Evolutionary conservation across 371 early-diverging fungal genomes (phyloP), one percentile per base, ranked within the genome.

Genomic region (Mortierella sp.): DNA sequence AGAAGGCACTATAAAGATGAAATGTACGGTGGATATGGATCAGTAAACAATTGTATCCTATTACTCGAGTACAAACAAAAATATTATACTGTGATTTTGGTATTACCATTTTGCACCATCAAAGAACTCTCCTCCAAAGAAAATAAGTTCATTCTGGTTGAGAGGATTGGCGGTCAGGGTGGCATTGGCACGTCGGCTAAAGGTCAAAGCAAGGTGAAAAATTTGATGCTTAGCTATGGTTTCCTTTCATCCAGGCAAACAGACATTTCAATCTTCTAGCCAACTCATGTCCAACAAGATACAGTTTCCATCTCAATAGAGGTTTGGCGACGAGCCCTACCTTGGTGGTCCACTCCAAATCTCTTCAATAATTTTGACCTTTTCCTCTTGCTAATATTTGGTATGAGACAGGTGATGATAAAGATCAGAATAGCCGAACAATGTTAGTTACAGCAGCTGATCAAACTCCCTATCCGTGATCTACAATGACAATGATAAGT

Each of bases 91-190:
- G 32, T 17, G 9, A 35, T 58, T 7, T 32, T 19, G 17, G 6
- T 7, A 15, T 67, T 74, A 79, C 80, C 80, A 79, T 70, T 62
- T 66, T 23, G 71, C 80, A 10, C 92, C 92, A 64, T 90, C 85
- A 70, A 82, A 89, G 60, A 83, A 86, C 75, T 92, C 90, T 55
- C 91, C 87, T 49, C 91, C 92, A 82, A 92, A 92, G 66, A 92
- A 83, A 53, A 88, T 76, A 32, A 91, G 75, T 51, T 89, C 88
- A 60, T 83, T 72, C 22, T 72, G 55, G 66, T 87, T 86, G 60
- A 87, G 69, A 23, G 92, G 91, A 72, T 89, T 88, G 19, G 87
- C 85, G 9, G 86, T 78, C 67, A 89, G 76, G 9, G 86, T 79
- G 7, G 85, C 90, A 65, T 87, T 89, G 12, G 85, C 84, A 32